Conservation (phyloP, 2,329 filamentous ascomycete species). For the Fusarium sulawesiense region DNA sequence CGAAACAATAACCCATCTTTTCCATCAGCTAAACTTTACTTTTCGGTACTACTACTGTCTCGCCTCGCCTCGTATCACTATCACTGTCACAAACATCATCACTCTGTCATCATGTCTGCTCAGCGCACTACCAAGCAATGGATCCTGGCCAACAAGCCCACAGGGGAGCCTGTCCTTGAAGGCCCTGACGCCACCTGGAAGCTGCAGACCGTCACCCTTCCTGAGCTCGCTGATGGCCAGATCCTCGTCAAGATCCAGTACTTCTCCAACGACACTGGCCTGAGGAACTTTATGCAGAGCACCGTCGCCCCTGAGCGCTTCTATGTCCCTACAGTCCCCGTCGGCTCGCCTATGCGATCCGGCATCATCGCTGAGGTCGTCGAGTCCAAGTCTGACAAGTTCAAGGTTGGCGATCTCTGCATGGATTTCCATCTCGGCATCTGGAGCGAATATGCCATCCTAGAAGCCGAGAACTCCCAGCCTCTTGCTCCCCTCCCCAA, state of each 20-base stretch:
- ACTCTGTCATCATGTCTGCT: constrained; percentile 33
- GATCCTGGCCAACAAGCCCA: constrained; percentile 45
- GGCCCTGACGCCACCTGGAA: constrained; percentile 46
- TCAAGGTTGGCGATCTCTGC: constrained; percentile 45
- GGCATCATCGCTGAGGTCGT: constrained; percentile 47
- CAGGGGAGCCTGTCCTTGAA: constrained; percentile 42
- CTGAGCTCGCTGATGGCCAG: constrained; percentile 43
- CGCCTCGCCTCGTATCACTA: background rate
- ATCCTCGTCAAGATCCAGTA: constrained; percentile 46
- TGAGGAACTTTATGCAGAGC: constrained; percentile 47
- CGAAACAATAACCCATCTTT: constrained; percentile 10
- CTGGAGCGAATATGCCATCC: constrained; percentile 46
- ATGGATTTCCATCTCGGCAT: constrained; percentile 47
- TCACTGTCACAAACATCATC: background rate
- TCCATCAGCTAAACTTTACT: background rate
- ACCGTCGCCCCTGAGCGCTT: constrained; percentile 46
- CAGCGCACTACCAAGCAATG: constrained; percentile 49
- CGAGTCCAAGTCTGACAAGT: constrained; percentile 42
- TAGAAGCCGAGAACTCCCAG: constrained; percentile 45
- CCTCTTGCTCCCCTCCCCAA: constrained; percentile 42
- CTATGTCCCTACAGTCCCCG: constrained; percentile 46
- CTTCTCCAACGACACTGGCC: constrained; percentile 47
- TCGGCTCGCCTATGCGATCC: constrained; percentile 46
- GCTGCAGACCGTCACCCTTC: constrained; percentile 42
- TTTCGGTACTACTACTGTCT: background rate